A percentile compares a stretch with the other conserved stretches of the same genome.
Evolutionary conservation across 148 eudicot genomes (phyloP).

Genomic region (Diospyros kaki): DNA sequence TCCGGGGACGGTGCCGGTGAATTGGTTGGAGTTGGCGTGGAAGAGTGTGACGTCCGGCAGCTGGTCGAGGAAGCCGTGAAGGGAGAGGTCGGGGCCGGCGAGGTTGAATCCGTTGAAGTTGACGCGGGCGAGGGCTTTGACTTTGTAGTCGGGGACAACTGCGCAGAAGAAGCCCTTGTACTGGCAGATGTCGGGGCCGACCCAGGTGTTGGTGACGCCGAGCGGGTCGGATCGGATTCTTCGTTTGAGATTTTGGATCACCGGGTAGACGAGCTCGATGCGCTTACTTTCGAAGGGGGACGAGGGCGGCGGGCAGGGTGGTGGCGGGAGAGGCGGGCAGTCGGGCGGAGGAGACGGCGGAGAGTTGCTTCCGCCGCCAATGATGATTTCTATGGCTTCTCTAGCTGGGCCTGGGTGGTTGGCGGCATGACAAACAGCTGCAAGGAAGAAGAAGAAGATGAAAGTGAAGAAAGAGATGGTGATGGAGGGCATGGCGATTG

Average conservation of each 20-base stretch:
- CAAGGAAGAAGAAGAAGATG: background rate
- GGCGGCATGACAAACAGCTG: background rate
- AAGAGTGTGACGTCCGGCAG: conserved; percentile 2
- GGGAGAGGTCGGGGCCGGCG: conserved; percentile 14
- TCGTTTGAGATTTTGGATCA: conserved; percentile 14
- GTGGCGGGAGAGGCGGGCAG: too few species aligned
- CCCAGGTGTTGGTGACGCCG: conserved; percentile 18
- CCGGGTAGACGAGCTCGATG: conserved; percentile 10
- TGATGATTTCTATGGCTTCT: background rate
- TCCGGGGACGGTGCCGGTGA: background rate
- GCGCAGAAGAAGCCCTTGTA: conserved; percentile 23
- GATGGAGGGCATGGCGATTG: too few species aligned
- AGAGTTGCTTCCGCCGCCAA: background rate
- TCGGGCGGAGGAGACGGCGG: conserved; percentile 1
- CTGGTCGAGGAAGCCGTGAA: background rate
- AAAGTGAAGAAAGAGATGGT: background rate
- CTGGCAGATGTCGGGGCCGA: conserved; percentile 9
- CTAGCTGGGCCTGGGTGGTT: background rate
- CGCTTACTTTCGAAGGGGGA: background rate
- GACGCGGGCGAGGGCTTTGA: background rate
- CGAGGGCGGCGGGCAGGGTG: background rate
- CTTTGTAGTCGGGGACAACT: background rate
- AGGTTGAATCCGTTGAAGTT: conserved; percentile 18
- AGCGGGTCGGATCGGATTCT: conserved; percentile 11
- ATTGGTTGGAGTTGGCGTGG: conserved; percentile 32